phyloP scores from a whole-genome alignment of 2,329 filamentous ascomycete genomes.

The Fusarium napiforme region DNA sequence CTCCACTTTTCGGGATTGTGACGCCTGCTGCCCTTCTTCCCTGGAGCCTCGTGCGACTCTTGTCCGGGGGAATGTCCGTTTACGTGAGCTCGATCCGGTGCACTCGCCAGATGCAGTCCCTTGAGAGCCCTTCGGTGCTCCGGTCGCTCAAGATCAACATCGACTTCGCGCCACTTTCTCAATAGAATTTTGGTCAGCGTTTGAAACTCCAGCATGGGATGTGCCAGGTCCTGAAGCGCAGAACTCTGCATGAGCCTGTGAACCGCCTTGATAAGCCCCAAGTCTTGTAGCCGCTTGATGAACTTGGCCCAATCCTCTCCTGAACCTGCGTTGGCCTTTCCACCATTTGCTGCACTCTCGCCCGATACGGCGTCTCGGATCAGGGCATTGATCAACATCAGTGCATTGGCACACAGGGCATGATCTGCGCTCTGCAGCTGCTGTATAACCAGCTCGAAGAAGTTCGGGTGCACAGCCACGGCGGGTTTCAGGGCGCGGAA shows the following conservation, averaged over 20 bases:
- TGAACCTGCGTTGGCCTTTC: slow-evolving; percentile 43
- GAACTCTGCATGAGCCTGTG: slow-evolving; percentile 95
- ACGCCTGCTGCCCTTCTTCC: slow-evolving; percentile 71
- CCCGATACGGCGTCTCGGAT: slow-evolving; percentile 90
- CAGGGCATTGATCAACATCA: slow-evolving; percentile 94
- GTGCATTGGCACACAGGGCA: slow-evolving; percentile 91
- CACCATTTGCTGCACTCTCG: slow-evolving; percentile 63
- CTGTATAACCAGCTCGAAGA: slow-evolving; percentile 92
- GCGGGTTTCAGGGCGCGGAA: slow-evolving; percentile 93
- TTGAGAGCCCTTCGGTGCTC: slow-evolving; percentile 91
- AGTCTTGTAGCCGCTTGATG: slow-evolving; percentile 90
- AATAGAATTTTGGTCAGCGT: slow-evolving; percentile 87
- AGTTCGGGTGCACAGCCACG: slow-evolving; percentile 90
- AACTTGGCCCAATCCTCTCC: slow-evolving; percentile 91
- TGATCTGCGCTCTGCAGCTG: slow-evolving; percentile 95
- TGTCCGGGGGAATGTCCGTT: slow-evolving; percentile 55
- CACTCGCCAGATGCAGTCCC: slow-evolving; percentile 84
- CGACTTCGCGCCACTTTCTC: slow-evolving; percentile 87
- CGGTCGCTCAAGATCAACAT: slow-evolving; percentile 84
- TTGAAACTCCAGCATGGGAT: slow-evolving; percentile 93
- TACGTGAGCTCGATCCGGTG: slow-evolving; percentile 64
- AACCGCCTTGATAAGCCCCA: slow-evolving; percentile 91
- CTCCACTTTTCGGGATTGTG: slow-evolving; percentile 95
- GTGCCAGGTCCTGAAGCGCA: slow-evolving; percentile 87
- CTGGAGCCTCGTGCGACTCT: slow-evolving; percentile 48